A percentile compares a stretch with the other conserved stretches of the same genome.
These are phyloP conservation scores for Plantago elongata DNA, from an alignment of 257 asterid genomes.

Conservation along the genomic window DNA sequence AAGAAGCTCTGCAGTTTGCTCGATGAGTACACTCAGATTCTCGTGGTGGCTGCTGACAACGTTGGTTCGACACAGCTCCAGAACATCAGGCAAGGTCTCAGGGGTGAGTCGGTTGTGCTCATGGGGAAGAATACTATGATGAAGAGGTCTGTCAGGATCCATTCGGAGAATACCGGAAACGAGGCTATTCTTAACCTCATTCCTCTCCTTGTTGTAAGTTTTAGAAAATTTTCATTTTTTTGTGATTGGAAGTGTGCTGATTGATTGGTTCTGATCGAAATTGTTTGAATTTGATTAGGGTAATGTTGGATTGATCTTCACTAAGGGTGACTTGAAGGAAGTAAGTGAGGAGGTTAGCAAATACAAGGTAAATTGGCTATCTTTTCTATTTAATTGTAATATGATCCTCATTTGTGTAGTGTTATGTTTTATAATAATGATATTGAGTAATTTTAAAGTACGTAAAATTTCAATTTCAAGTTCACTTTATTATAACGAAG, in stretches of 20 bases:
- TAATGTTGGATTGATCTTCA: constrained; percentile 88
- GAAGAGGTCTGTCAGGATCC: constrained; percentile 77
- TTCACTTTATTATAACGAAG: no score
- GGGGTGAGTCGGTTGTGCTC: constrained; percentile 80
- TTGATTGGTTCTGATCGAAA: background rate
- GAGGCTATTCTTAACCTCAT: constrained; percentile 58
- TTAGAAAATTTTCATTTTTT: background rate
- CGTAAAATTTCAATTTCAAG: no score
- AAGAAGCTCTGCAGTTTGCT: constrained; percentile 67
- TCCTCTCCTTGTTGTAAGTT: constrained; percentile 76
- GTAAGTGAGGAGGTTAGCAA: constrained; percentile 93
- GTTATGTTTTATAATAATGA: no score
- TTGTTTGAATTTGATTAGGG: constrained; percentile 38
- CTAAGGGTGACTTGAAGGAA: constrained; percentile 97
- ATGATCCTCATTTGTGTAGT: no score
- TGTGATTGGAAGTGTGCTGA: background rate
- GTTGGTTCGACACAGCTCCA: constrained; percentile 91
- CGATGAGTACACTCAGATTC: constrained; percentile 73
- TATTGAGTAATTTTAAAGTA: no score
- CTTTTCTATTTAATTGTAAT: no score
- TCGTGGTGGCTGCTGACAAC: constrained; percentile 74
- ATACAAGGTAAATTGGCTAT: constrained; percentile 53
- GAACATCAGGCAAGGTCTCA: constrained; percentile 61
- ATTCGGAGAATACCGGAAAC: constrained; percentile 78
- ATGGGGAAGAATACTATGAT: constrained; percentile 99